Evolutionary conservation across 371 early-diverging fungal species (phyloP), one percentile per base, ranked within the genome.

Genomic region (Capillidium heterosporum): DNA sequence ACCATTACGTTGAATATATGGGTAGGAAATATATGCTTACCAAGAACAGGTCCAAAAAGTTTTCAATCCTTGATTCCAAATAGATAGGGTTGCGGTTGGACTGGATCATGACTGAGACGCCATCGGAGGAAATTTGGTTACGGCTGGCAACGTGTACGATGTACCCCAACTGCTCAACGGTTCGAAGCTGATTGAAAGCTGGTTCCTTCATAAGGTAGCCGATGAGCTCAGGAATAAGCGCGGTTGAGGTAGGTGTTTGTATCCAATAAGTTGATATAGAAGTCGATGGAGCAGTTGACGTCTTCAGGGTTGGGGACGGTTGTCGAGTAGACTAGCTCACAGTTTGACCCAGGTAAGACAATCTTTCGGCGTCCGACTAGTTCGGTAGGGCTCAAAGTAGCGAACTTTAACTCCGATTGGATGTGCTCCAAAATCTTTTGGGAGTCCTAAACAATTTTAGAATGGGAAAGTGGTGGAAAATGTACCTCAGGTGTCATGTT

Each of bases 111-210:
- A 93, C 69, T 0, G 84, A 72, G 53, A 85, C 62, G 1, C 87
- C 86, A 8, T 8, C 49, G 10, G 3, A 4, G 19, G 49, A 49
- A 13, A 19, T 27, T 31, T 5, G 13, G 10, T 21, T 17, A 31
- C 19, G 19, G 60, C 78, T 70, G 21, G 81, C 82, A 61, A 80
- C 78, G 59, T 77, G 83, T 3, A 85, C 87, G 51, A 85, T 60
- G 58, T 89, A 89, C 17, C 89, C 88, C 26, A 89, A 70, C 62
- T 87, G 86, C 60, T 89, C 91, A 60, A 90, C 89, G 8, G 95
- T 95, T 27, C 95, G 78, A 39, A 96, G 71, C 62, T 84, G 84
- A 66, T 93, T 84, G 68, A 93, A 96, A 61, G 81, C 87, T 13
- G 94, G 90, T 64, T 93, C 92, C 55, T 78, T 71, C 2, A 80